These are phyloP conservation scores for Solanum bukasovii DNA, from an alignment of 257 asterid species.

Conservation along the genomic window DNA sequence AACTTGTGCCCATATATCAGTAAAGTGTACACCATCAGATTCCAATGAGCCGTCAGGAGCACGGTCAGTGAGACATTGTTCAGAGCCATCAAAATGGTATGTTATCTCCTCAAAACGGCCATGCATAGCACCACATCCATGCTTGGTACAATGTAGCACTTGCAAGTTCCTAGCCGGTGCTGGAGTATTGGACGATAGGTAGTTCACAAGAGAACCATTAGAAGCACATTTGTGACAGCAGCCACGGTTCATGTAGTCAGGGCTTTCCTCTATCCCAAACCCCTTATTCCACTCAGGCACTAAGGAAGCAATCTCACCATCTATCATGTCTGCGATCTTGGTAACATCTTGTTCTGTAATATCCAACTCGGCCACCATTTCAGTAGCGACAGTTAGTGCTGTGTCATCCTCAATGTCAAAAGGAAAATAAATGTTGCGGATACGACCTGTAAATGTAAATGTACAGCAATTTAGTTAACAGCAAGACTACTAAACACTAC, in stretches of 20 bases:
- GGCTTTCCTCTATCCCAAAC: conserved; percentile 23
- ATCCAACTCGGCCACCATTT: conserved; percentile 86
- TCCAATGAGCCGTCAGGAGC: conserved; percentile 27
- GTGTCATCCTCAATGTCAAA: conserved; percentile 66
- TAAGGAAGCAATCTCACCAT: conserved; percentile 52
- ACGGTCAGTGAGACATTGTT: conserved; percentile 22
- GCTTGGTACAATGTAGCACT: conserved; percentile 33
- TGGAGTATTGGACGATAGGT: conserved; percentile 16
- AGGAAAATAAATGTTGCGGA: conserved; percentile 74
- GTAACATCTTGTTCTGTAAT: conserved; percentile 74
- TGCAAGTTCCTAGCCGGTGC: conserved; percentile 24
- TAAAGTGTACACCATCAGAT: conserved; percentile 20
- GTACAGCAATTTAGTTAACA: background rate
- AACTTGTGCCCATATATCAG: conserved; percentile 25
- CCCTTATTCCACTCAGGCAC: conserved; percentile 75
- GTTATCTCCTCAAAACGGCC: conserved; percentile 92
- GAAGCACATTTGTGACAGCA: conserved; percentile 41
- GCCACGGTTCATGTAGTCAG: conserved; percentile 1
- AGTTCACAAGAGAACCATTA: conserved; percentile 17
- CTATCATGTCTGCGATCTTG: conserved; percentile 75
- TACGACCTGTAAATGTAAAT: conserved; percentile 41
- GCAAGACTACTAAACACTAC: background rate
- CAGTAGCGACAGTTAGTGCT: conserved; percentile 67
- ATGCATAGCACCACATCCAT: conserved; percentile 49
- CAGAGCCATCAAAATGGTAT: conserved; percentile 48